These are phyloP conservation scores for Periconia digitata DNA, from an alignment of 2,329 filamentous ascomycete genomes.

Conservation along the genomic window DNA sequence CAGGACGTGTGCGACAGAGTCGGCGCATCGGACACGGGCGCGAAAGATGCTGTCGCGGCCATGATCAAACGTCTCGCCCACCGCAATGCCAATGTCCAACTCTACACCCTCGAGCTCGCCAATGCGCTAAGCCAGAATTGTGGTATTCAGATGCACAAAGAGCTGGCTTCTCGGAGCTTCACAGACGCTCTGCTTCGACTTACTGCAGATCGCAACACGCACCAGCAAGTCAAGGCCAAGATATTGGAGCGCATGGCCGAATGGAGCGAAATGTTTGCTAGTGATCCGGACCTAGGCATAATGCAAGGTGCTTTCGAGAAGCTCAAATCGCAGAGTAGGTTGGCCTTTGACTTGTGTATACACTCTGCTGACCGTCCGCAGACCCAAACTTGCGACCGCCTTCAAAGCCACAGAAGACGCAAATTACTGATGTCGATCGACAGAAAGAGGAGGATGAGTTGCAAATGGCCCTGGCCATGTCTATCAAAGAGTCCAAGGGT, in stretches of 20 bases:
- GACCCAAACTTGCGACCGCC: conserved; percentile 90
- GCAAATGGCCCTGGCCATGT: conserved; percentile 92
- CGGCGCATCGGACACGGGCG: conserved; percentile 54
- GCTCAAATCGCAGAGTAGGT: conserved; percentile 69
- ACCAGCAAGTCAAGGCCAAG: conserved; percentile 94
- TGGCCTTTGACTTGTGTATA: background rate
- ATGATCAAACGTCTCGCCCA: conserved; percentile 91
- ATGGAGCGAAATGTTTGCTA: conserved; percentile 93
- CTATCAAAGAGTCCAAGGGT: conserved; percentile 78
- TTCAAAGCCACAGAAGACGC: conserved; percentile 88
- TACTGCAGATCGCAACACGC: conserved; percentile 91
- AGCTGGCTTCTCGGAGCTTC: conserved; percentile 87
- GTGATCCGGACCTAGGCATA: conserved; percentile 88
- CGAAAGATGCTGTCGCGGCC: conserved; percentile 83
- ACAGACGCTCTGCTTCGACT: conserved; percentile 91
- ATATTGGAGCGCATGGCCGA: conserved; percentile 95
- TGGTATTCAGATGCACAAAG: conserved; percentile 80
- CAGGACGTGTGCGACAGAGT: conserved; percentile 65
- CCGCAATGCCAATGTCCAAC: conserved; percentile 92
- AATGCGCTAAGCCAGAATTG: conserved; percentile 94
- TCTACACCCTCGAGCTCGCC: conserved; percentile 87
- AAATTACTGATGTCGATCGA: conserved; percentile 85
- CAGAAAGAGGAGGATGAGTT: conserved; percentile 97
- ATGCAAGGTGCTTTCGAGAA: conserved; percentile 95
- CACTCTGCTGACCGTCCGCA: conserved; percentile 43